Conservation (phyloP, 495 filamentous ascomycete species). For the Pseudevernia furfuracea region DNA sequence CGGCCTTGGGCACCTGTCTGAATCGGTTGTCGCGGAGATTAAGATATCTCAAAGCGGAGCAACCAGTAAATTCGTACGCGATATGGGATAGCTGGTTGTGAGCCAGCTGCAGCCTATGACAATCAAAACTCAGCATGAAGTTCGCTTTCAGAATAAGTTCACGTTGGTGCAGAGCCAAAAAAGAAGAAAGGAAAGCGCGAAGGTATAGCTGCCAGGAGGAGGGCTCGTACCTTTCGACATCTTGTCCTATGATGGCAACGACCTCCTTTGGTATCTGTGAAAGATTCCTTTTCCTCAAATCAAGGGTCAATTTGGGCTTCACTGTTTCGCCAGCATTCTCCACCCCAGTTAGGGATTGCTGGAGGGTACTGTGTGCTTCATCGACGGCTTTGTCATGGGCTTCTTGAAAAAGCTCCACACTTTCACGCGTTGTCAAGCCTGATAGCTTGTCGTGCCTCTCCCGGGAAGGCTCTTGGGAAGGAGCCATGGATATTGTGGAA, state of each 20-base stretch:
- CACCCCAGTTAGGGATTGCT: conserved; percentile 58
- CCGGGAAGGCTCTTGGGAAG: conserved; percentile 3
- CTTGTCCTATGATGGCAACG: conserved; percentile 84
- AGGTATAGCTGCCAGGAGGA: conserved; percentile 12
- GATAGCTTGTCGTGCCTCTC: conserved; percentile 8
- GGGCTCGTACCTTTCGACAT: conserved; percentile 70
- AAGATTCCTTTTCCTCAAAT: conserved; percentile 78
- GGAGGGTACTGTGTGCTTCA: conserved; percentile 54
- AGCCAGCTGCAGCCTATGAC: conserved; percentile 30
- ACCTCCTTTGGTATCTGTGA: conserved; percentile 76
- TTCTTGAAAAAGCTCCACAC: conserved; percentile 50
- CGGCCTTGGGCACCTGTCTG: conserved; percentile 76
- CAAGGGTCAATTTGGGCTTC: conserved; percentile 75
- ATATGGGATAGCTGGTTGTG: conserved; percentile 80
- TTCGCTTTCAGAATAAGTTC: background rate
- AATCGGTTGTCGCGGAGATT: conserved; percentile 86
- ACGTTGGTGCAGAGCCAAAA: background rate
- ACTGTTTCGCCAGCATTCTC: conserved; percentile 61
- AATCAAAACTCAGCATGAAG: conserved; percentile 18
- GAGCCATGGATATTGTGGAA: background rate
- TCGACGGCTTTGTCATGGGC: conserved; percentile 63
- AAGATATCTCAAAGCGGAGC: conserved; percentile 84
- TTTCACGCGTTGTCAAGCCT: conserved; percentile 32
- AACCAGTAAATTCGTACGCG: conserved; percentile 73
- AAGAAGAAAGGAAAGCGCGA: no score